A percentile compares a stretch with the other conserved stretches of the same genome.
Evolutionary conservation across 225 moss, liverwort and hornwort genomes (phyloP).

Genomic region (Antitrichia curtipendula): DNA sequence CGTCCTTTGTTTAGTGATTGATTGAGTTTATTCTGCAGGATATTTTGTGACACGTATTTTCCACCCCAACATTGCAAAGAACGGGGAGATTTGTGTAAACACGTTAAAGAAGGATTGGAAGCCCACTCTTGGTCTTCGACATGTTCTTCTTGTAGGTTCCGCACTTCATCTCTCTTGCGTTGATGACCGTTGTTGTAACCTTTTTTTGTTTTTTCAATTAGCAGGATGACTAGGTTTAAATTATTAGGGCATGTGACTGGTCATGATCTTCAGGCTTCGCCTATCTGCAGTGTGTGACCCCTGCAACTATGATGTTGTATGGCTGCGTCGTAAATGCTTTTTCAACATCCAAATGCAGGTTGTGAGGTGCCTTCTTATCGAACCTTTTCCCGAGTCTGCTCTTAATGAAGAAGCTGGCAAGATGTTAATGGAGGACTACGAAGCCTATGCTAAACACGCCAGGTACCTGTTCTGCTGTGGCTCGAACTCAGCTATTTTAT

Average conservation of each 20-base stretch:
- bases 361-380: constrained; percentile 89
- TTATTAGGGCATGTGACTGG: neutral
- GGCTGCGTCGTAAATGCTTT: neutral
- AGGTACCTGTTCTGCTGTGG: constrained; percentile 24
- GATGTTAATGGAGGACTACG: constrained; percentile 98
- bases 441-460: constrained; percentile 83
- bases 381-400: constrained; percentile 95
- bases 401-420: constrained; percentile 96
- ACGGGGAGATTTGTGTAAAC: constrained; percentile 97
- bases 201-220: neutral
- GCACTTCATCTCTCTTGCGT: neutral
- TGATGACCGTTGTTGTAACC: neutral
- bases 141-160: constrained; percentile 73
- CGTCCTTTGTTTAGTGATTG: neutral
- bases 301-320: neutral
- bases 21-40: constrained; percentile 25
- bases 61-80: constrained; percentile 94
- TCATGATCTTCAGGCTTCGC: neutral
- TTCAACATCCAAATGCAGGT: constrained; percentile 37
- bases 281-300: neutral
- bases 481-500: neutral
- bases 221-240: neutral
- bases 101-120: constrained; percentile 99
- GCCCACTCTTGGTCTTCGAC: constrained; percentile 94
- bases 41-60: constrained; percentile 97